These are phyloP conservation scores for Aspergillus cavernicola DNA, from an alignment of 495 filamentous ascomycete species.

Conservation along the genomic window DNA sequence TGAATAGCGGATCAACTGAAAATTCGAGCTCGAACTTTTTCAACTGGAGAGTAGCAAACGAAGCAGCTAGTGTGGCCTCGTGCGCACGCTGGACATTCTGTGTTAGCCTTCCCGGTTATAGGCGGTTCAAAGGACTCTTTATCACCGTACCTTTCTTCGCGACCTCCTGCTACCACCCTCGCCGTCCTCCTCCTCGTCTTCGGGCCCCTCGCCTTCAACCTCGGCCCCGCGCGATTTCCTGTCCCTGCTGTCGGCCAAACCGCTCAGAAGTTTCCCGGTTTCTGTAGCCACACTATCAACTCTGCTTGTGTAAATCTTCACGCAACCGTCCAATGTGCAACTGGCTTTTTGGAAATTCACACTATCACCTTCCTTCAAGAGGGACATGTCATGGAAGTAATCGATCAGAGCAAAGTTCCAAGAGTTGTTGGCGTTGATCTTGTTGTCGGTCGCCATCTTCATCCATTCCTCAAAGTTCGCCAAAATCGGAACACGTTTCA, in stretches of 20 bases:
- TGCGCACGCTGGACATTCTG: conserved; percentile 64
- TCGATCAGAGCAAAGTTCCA: conserved; percentile 99
- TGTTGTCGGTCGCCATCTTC: conserved; percentile 99
- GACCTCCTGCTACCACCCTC: conserved; percentile 73
- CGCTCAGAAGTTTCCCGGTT: conserved; percentile 92
- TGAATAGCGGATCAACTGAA: conserved; percentile 94
- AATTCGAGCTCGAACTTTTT: conserved; percentile 99
- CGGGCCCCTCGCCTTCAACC: conserved; percentile 57
- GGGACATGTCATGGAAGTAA: conserved; percentile 99
- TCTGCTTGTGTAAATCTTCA: conserved; percentile 98
- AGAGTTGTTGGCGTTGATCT: conserved; percentile 98
- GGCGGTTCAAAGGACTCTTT: background rate
- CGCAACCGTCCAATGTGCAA: conserved; percentile 95
- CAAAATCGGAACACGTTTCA: conserved; percentile 92
- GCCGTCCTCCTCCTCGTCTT: conserved; percentile 74
- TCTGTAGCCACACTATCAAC: conserved; percentile 98
- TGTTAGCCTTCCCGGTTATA: conserved; percentile 16
- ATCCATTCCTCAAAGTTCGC: conserved; percentile 99
- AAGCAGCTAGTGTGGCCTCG: conserved; percentile 85
- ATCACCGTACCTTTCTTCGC: conserved; percentile 61
- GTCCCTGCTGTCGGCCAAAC: conserved; percentile 84
- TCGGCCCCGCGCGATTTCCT: conserved; percentile 69
- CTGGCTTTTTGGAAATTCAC: conserved; percentile 99
- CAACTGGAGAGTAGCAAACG: conserved; percentile 81
- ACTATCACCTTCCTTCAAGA: conserved; percentile 91